Conservation (phyloP, 2,329 filamentous ascomycete species). For the Arthroderma sp. region DNA sequence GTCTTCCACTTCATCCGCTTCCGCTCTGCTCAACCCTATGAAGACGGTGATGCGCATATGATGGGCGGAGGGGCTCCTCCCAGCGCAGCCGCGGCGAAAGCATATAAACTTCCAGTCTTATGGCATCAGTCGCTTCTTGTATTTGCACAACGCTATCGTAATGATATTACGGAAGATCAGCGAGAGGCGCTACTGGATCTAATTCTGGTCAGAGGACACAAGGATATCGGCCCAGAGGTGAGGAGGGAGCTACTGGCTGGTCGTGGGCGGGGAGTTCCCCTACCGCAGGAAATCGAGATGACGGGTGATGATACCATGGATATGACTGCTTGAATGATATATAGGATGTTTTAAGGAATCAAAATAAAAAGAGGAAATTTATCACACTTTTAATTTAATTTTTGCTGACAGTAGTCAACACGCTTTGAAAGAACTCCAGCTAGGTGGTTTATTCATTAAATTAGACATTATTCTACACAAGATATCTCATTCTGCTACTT, state of each 20-base stretch:
- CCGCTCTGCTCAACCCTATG: slow-evolving; percentile 52
- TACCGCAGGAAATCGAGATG: slow-evolving; percentile 34
- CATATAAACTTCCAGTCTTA: slow-evolving; percentile 66
- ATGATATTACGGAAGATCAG: slow-evolving; percentile 93
- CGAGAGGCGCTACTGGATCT: slow-evolving; percentile 81
- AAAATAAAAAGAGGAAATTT: too few relatives aligned
- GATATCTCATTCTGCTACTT: too few relatives aligned
- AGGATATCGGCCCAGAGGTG: slow-evolving; percentile 80
- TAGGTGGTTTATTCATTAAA: too few relatives aligned
- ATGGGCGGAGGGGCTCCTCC: slow-evolving; percentile 15
- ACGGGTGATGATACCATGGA: slow-evolving; percentile 81
- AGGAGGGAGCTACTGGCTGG: slow-evolving; percentile 78
- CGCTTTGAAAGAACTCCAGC: too few relatives aligned
- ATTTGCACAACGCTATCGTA: slow-evolving; percentile 88
- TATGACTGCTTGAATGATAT: slow-evolving; percentile 32
- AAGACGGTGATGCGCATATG: slow-evolving; percentile 41
- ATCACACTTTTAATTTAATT: too few relatives aligned
- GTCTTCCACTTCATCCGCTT: slow-evolving; percentile 97
- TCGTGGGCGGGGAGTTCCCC: slow-evolving; percentile 63
- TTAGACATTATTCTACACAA: too few relatives aligned
- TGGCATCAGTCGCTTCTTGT: slow-evolving; percentile 91
- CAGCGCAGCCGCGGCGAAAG: slow-evolving; percentile 37
- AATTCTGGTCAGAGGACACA: slow-evolving; percentile 70
- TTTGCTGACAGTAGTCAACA: too few relatives aligned
- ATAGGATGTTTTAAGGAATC: too few relatives aligned